These are phyloP conservation scores for Phytophthora sansomeana DNA, from an alignment of 352 stramenopile genomes.

Conservation along the genomic window DNA sequence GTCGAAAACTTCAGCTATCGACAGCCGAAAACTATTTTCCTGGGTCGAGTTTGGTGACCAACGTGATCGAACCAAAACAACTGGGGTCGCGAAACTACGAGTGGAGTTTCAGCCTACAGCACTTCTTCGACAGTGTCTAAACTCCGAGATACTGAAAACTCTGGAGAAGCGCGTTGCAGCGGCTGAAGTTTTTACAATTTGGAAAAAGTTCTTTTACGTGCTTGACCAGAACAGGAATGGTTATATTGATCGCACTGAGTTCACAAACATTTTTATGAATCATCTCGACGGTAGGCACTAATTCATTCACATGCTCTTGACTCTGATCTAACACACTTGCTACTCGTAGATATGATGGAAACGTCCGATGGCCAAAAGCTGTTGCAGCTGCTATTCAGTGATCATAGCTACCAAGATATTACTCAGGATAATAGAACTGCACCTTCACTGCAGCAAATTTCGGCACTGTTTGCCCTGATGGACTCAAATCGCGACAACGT, in stretches of 20 bases:
- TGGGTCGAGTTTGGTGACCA: slow-evolving; percentile 39
- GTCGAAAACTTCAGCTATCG: neutral
- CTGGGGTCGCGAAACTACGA: slow-evolving; percentile 26
- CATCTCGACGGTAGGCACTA: slow-evolving; percentile 47
- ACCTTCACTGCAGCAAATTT: slow-evolving; percentile 27
- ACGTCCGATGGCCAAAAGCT: slow-evolving; percentile 54
- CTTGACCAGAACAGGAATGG: slow-evolving; percentile 66
- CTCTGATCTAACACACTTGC: neutral
- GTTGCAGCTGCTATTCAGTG: slow-evolving; percentile 43
- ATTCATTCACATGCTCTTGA: neutral
- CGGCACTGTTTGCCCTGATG: slow-evolving; percentile 56
- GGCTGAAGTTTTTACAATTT: slow-evolving; percentile 45
- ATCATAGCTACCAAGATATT: slow-evolving; percentile 7
- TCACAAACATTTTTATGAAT: slow-evolving; percentile 51
- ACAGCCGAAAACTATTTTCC: neutral
- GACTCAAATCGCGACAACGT: slow-evolving; percentile 63
- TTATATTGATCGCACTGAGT: slow-evolving; percentile 63
- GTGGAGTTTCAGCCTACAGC: slow-evolving; percentile 16
- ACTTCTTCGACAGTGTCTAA: neutral
- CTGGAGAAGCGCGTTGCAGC: slow-evolving; percentile 18
- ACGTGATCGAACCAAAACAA: slow-evolving; percentile 22
- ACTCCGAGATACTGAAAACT: neutral
- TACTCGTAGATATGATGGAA: slow-evolving; percentile 41
- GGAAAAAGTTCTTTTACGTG: slow-evolving; percentile 80
- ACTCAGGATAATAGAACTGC: neutral